Evolutionary conservation across 2,329 filamentous ascomycete species (phyloP).

Genomic region (Anthostomella pinea): DNA sequence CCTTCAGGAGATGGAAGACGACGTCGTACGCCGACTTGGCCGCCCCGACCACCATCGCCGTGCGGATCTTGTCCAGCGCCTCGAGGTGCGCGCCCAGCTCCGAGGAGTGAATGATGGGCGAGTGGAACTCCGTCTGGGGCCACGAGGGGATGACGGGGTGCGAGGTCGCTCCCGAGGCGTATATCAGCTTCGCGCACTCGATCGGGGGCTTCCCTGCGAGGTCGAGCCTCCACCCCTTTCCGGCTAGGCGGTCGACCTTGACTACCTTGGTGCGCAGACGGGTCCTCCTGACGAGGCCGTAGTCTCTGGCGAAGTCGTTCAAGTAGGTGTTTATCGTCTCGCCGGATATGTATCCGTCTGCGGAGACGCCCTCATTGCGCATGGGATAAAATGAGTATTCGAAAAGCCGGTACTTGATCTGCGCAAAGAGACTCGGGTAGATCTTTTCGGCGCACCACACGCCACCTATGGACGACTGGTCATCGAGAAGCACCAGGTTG

Average conservation of each 20-base stretch:
- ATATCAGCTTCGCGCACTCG: slow-evolving; percentile 23
- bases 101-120: slow-evolving; percentile 29
- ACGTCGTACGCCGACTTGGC: slow-evolving; percentile 35
- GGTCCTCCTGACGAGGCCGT: slow-evolving; percentile 17
- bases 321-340: slow-evolving; percentile 30
- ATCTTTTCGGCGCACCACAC: slow-evolving; percentile 27
- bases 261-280: slow-evolving; percentile 16
- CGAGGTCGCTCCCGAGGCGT: slow-evolving; percentile 21
- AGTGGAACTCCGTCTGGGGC: slow-evolving; percentile 18
- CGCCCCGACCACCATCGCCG: slow-evolving; percentile 29
- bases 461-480: slow-evolving; percentile 24
- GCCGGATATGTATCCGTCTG: slow-evolving; percentile 29
- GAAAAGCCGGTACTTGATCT: slow-evolving; percentile 33
- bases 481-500: slow-evolving; percentile 26
- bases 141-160: slow-evolving; percentile 22
- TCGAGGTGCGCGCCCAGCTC: slow-evolving; percentile 18
- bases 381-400: slow-evolving; percentile 35
- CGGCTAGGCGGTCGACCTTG: slow-evolving; percentile 10
- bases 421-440: slow-evolving; percentile 31
- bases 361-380: slow-evolving; percentile 26
- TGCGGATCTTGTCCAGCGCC: slow-evolving; percentile 6
- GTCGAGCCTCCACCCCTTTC: slow-evolving; percentile 23
- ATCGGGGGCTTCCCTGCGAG: slow-evolving; percentile 13
- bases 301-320: slow-evolving; percentile 26
- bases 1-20: slow-evolving; percentile 29